phyloP scores from a whole-genome alignment of 768 basidiomycete species.

The Floccularia luteovirens region DNA sequence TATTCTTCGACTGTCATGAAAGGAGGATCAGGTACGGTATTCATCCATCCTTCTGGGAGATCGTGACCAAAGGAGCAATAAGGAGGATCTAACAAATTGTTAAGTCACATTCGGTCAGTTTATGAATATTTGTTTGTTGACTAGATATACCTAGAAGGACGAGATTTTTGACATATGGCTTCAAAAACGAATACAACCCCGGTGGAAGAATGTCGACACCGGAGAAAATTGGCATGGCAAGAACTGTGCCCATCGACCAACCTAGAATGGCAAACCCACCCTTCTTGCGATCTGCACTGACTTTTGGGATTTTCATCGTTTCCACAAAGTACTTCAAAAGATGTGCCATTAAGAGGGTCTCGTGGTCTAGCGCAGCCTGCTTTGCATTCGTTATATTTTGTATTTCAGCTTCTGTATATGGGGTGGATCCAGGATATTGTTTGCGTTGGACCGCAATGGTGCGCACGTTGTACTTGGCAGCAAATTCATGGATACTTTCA shows the following conservation, averaged over 20 bases:
- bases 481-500: slow-evolving; percentile 14
- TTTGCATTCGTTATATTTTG: slow-evolving; percentile 9
- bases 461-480: slow-evolving; percentile 16
- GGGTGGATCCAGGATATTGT: slow-evolving; percentile 25
- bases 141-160: slow-evolving; percentile 27
- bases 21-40: slow-evolving; percentile 12
- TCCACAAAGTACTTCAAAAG: slow-evolving; percentile 21
- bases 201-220: slow-evolving; percentile 13
- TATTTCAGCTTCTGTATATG: slow-evolving; percentile 23
- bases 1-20: slow-evolving; percentile 15
- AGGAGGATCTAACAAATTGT: slow-evolving; percentile 30
- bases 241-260: slow-evolving; percentile 28
- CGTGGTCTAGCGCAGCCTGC: slow-evolving; percentile 16
- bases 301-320: slow-evolving; percentile 15
- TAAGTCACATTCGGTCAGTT: neutral
- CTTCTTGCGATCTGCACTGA: slow-evolving; percentile 14
- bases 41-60: slow-evolving; percentile 12
- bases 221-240: slow-evolving; percentile 19
- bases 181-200: slow-evolving; percentile 14
- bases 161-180: slow-evolving; percentile 20
- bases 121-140: neutral
- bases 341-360: slow-evolving; percentile 15
- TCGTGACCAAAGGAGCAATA: slow-evolving; percentile 18
- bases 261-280: slow-evolving; percentile 29
- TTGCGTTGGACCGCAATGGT: slow-evolving; percentile 20